phyloP scores from a whole-genome alignment of 2,329 filamentous ascomycete species.

The Calycina marina region DNA sequence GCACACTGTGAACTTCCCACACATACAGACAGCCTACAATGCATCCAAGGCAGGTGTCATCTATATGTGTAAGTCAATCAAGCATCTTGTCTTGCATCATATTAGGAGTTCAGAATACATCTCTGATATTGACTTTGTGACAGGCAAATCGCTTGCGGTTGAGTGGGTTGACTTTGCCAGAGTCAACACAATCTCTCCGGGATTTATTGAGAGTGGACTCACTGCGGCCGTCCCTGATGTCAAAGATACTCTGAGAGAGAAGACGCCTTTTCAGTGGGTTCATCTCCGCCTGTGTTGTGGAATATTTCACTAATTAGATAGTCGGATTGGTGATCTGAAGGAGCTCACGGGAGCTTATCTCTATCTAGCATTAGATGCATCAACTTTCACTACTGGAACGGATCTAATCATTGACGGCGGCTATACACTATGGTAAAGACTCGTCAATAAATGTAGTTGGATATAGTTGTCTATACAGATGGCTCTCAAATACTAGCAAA shows the following conservation, averaged over 20 bases:
- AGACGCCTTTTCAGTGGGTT: slow-evolving; percentile 54
- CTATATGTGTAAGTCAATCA: slow-evolving; percentile 34
- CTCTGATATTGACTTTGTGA: neutral
- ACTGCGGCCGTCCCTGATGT: slow-evolving; percentile 45
- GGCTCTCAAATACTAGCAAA: too few species aligned
- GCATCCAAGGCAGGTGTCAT: slow-evolving; percentile 53
- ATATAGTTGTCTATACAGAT: too few species aligned
- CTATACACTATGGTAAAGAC: neutral
- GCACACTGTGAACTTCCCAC: slow-evolving; percentile 64
- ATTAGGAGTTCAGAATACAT: neutral
- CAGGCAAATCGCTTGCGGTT: slow-evolving; percentile 55
- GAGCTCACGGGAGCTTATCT: slow-evolving; percentile 77
- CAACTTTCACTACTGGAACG: slow-evolving; percentile 62
- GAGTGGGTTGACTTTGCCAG: slow-evolving; percentile 67
- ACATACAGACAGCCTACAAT: slow-evolving; percentile 62
- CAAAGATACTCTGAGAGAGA: slow-evolving; percentile 61
- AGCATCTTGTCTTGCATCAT: neutral
- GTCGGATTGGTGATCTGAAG: slow-evolving; percentile 51
- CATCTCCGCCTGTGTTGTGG: neutral
- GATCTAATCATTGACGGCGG: slow-evolving; percentile 1
- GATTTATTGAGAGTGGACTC: slow-evolving; percentile 64
- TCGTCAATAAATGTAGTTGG: too few species aligned
- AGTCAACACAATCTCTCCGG: slow-evolving; percentile 58
- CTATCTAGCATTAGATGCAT: slow-evolving; percentile 68
- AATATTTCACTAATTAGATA: neutral